A percentile compares a stretch with the other conserved stretches of the same genome.
Conservation (phyloP, 768 basidiomycete genomes). For the Lentinula aciculospora region DNA sequence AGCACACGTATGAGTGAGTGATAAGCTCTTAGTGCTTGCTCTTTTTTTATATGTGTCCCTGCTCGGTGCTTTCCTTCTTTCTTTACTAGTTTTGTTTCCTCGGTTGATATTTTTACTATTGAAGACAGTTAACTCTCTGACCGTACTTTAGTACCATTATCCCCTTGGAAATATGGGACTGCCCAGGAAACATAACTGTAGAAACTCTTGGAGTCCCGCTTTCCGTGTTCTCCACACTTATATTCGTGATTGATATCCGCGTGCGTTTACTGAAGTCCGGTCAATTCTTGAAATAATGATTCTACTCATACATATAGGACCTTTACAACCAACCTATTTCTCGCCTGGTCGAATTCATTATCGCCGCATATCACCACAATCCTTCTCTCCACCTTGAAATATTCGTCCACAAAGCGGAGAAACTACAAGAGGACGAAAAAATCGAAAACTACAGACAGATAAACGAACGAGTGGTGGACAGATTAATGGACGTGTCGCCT, state of each 20-base stretch:
- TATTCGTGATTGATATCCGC: slow-evolving; percentile 95
- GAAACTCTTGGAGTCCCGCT: slow-evolving; percentile 47
- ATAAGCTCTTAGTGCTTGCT: too few species aligned
- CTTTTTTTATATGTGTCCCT: background rate
- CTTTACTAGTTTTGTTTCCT: background rate
- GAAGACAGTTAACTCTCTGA: background rate
- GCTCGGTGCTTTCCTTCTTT: too few species aligned
- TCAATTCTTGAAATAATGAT: background rate
- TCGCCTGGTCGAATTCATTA: slow-evolving; percentile 76
- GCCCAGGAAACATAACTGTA: slow-evolving; percentile 79
- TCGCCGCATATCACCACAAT: slow-evolving; percentile 27
- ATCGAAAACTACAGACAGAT: slow-evolving; percentile 90
- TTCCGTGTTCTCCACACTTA: slow-evolving; percentile 57
- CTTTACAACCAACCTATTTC: slow-evolving; percentile 18
- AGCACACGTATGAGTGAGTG: slow-evolving; percentile 76
- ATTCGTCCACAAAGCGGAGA: slow-evolving; percentile 95
- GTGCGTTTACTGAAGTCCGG: slow-evolving; percentile 35
- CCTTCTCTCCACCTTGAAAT: slow-evolving; percentile 72
- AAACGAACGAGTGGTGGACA: slow-evolving; percentile 80
- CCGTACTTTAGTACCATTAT: slow-evolving; percentile 67
- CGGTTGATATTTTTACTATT: background rate
- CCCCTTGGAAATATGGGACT: slow-evolving; percentile 93
- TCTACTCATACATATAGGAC: background rate
- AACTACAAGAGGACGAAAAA: slow-evolving; percentile 83
- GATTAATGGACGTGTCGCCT: slow-evolving; percentile 62